Base-by-base conservation (phyloP, 129 eudicot species). In the Oenanthe sinensis region DNA sequence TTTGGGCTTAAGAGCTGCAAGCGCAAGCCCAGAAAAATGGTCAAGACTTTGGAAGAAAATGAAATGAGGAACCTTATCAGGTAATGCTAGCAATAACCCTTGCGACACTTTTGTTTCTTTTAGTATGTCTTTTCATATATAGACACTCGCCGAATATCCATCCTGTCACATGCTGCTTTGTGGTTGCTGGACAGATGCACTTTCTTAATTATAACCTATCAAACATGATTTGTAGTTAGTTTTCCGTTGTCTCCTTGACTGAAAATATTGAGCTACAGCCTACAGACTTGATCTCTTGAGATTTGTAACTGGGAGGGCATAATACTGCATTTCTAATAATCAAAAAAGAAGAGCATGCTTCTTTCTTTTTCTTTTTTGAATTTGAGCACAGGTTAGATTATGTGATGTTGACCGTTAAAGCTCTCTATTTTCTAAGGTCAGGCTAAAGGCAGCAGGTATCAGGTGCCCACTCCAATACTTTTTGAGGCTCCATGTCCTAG, bases 371-470 rank as follows among this genome's bases (percentile, higher is more conserved):
- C n/a, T n/a, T n/a, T n/a, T n/a, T n/a, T n/a, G n/a, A n/a, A 50
- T 50, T 50, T 58, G 33, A 58, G 6, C 10, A 33, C 67, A n/a
- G 30, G 2, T n/a, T 0, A 20, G 67, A 28, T 22, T 58, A 13
- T 36, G 45, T 69, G 74, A 69, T 24, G 12, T 16, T 71, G n/a
- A 22, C n/a, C 40, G 46, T 36, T 42, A 40, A 36, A 33, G 47
- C 47, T 28, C 45, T 36, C 4, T 40, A 20, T 71, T 71, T n/a
- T 24, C 43, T 28, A 22, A 69, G 13, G 40, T 40, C 49, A 71
- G 75, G 75, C n/a, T 71, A 36, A 71, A 71, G 42, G 75, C n/a
- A 15, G 75, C 75, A 13, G 75, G 75, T 24, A 71, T 71, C 47
- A 71, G 75, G 47, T 71, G 75, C 46, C 75, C 75, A 10, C 40